Evolutionary conservation across 1,284 basidiomycete species (phyloP), one percentile per base, ranked within the genome.

Genomic region (Paramarasmius palmivorus): DNA sequence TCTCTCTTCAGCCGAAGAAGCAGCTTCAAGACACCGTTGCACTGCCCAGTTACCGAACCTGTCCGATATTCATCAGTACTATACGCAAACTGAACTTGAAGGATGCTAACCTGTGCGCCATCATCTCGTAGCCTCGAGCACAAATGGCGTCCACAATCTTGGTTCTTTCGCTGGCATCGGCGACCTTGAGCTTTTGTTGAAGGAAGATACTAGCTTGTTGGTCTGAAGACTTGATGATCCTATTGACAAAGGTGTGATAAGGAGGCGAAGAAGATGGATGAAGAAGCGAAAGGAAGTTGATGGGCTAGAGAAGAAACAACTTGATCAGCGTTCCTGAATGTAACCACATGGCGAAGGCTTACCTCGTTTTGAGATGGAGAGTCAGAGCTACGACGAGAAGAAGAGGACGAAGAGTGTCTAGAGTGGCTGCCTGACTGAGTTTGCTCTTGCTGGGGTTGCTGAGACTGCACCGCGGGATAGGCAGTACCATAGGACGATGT

Each of bases 41-140:
- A 92, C 89, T 0, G 90, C 90, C 90, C 90, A 92, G 62, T 92
- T 92, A 2, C 90, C 90, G 60, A 92, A 92, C 9, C 89, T 92
- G 57, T 39, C 36, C 44, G 38, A 34, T 39, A 54, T 41, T 19
- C 36, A 53, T 50, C 25, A 23, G 22, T 52, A 55, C 29, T 6
- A 26, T 7, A 26, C 19, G 56, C 10, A 19, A 54, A 46, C 49
- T 57, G 35, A 41, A 51, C n/a, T 29, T 34, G 40, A 22, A 38
- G n/a, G 20, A 25, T 44, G 62, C 68, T 39, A 68, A 88, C 88
- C 88, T 76, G 66, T 91, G 86, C 55, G 89, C 89, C 90, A 92
- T 92, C 90, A 92, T 92, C 65, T 92, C 90, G 58, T 88, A 89
- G 0, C 90, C 90, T 19, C 84, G 80, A 35, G 82, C 77, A 55